Evolutionary conservation across 495 filamentous ascomycete species (phyloP).

Genomic region (Chaetomium fimeti): DNA sequence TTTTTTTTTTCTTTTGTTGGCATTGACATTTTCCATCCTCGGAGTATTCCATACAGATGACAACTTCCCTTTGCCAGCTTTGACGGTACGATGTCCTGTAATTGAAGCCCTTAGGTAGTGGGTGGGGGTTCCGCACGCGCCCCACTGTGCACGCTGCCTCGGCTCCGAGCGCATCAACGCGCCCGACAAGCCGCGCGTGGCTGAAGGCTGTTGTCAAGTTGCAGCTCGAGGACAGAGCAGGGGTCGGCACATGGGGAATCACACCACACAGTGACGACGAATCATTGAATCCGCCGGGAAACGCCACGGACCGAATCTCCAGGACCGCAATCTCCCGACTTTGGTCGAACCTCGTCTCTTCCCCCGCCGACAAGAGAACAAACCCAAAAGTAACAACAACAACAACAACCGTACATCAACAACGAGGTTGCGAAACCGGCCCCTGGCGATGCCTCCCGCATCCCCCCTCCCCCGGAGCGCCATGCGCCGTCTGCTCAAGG

Average conservation of each 20-base stretch:
- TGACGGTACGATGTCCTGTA: no score
- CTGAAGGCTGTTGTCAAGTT: not conserved
- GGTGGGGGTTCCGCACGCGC: not conserved
- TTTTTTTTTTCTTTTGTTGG: not conserved
- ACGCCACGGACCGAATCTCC: no score
- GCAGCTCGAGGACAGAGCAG: not conserved
- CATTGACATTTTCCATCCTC: not conserved
- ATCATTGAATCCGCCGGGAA: no score
- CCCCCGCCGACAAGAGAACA: no score
- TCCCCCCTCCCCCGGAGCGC: constrained; percentile 32
- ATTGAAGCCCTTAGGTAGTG: no score
- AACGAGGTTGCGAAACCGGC: not conserved
- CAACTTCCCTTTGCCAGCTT: no score
- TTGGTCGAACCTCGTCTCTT: no score
- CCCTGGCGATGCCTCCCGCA: constrained; percentile 1
- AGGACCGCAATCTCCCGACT: no score
- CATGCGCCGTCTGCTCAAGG: constrained; percentile 44
- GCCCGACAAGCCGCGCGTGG: not conserved
- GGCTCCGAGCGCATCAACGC: not conserved
- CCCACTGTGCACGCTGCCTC: not conserved
- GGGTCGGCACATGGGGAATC: not conserved
- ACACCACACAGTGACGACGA: not conserved
- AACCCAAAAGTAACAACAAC: not conserved
- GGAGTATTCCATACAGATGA: not conserved
- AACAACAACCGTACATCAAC: not conserved